Conservation (phyloP, 345 rosid genomes). For the Moricandia moricandioides region DNA sequence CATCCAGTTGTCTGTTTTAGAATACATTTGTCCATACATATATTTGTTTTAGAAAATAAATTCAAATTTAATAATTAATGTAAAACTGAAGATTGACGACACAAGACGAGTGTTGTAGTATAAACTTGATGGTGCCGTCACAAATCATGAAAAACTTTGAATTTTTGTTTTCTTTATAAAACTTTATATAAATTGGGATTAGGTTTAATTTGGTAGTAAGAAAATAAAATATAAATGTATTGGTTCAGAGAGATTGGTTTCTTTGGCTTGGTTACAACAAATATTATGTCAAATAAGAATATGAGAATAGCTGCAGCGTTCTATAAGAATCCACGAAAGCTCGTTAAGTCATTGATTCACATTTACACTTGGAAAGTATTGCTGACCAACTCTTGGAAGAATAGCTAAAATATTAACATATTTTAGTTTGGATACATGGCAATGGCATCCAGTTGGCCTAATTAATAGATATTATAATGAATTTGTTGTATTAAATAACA, state of each 20-base stretch:
- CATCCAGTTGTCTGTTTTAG: no score
- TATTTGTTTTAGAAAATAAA: no score
- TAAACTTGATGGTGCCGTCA: no score
- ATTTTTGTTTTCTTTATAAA: no score
- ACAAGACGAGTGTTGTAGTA: no score
- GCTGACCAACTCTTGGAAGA: not conserved
- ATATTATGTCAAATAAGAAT: not conserved
- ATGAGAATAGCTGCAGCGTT: not conserved
- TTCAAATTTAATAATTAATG: no score
- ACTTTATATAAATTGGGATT: no score
- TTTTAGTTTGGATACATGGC: not conserved
- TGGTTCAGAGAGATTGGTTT: not conserved
- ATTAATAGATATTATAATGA: constrained; percentile 1
- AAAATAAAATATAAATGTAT: not conserved
- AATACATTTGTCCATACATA: no score
- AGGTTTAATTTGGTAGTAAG: not conserved
- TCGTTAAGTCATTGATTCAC: constrained; percentile 5
- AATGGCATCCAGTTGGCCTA: constrained; percentile 13
- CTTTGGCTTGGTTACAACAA: not conserved
- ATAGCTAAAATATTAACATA: not conserved
- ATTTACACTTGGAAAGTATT: constrained; percentile 12
- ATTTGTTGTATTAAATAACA: constrained; percentile 21
- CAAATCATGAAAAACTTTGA: no score
- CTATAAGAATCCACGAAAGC: no score
- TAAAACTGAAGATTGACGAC: no score